Percentiles rank a stretch among this genome's conserved stretches.
Conservation (phyloP, 257 asterid genomes). For the Anisodus tanguticus region DNA sequence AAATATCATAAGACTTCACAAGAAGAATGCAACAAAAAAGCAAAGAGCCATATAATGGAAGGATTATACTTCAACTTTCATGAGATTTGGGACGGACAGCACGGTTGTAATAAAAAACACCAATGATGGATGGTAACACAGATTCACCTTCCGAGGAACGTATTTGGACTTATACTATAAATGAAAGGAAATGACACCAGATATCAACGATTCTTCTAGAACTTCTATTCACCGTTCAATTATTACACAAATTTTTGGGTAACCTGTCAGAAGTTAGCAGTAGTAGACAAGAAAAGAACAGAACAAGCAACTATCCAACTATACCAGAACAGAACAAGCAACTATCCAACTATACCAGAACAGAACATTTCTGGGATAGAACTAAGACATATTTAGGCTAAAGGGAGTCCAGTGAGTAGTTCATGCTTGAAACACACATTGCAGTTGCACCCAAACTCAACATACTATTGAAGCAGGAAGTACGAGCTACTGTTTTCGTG, state of each 20-base stretch:
- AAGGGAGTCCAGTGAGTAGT: background rate
- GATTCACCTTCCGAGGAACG: background rate
- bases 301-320: slow-evolving; percentile 15
- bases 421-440: background rate
- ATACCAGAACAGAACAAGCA: background rate
- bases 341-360: background rate
- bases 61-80: background rate
- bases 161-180: background rate
- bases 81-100: background rate
- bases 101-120: background rate
- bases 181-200: background rate
- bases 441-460: background rate
- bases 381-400: background rate
- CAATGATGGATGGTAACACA: background rate
- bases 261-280: background rate
- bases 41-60: background rate
- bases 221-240: background rate
- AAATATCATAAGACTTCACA: background rate
- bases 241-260: background rate
- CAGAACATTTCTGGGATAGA: background rate
- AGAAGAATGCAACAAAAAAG: background rate
- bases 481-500: background rate
- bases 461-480: slow-evolving; percentile 11
- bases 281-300: background rate
- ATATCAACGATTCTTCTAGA: background rate